Evolutionary conservation across 495 filamentous ascomycete species (phyloP).

Genomic region (Cercophora newfieldiana): DNA sequence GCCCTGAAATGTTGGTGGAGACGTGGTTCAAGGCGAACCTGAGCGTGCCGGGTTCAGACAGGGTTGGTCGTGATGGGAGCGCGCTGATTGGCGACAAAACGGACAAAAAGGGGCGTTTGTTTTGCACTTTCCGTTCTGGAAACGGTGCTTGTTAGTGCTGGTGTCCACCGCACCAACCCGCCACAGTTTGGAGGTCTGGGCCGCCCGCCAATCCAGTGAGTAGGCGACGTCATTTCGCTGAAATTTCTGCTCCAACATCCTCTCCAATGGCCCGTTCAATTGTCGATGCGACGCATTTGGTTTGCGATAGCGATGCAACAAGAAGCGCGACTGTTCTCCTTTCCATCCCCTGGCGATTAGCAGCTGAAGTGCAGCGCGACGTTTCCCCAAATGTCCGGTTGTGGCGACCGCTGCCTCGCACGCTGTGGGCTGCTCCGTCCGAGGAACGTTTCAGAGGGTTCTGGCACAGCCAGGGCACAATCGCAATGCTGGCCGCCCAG

Average conservation of each 20-base stretch:
- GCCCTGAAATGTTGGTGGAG: not conserved
- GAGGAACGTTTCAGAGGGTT: not conserved
- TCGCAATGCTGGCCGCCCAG: not conserved
- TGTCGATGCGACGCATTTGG: not conserved
- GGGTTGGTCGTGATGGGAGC: not conserved
- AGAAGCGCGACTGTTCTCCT: not conserved
- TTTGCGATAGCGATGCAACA: not conserved
- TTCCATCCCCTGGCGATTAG: too few species aligned
- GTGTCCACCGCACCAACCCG: not conserved
- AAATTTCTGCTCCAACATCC: slow-evolving; percentile 15
- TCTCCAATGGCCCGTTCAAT: not conserved
- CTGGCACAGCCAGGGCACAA: not conserved
- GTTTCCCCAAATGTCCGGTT: not conserved
- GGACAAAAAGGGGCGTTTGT: not conserved
- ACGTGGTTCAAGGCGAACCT: not conserved
- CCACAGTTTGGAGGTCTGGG: not conserved
- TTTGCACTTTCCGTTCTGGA: not conserved
- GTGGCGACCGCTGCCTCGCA: not conserved
- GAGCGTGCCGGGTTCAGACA: not conserved
- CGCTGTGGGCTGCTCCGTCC: not conserved
- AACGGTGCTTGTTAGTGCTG: not conserved
- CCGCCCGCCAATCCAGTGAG: not conserved
- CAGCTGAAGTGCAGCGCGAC: too few species aligned
- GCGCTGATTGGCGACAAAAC: not conserved
- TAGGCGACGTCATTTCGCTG: slow-evolving; percentile 19